Evolutionary conservation across 768 basidiomycete genomes (phyloP), one percentile per base, ranked within the genome.

Genomic region (Postia placenta): DNA sequence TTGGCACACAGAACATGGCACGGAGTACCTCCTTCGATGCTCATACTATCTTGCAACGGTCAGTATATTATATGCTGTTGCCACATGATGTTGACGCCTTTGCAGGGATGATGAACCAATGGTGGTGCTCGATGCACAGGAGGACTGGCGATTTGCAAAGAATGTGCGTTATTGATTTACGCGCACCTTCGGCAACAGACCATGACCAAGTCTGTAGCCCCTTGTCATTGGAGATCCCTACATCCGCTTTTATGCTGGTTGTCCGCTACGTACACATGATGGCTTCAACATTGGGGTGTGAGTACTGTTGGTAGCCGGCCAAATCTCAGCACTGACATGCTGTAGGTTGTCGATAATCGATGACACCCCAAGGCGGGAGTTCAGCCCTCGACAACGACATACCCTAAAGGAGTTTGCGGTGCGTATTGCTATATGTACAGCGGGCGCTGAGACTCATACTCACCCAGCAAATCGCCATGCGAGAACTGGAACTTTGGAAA

Each of bases 401-500:
- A 91, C 91, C 2, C 72, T 97, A 54, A 95, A 95, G 64, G 94
- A 96, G 65, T 96, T 96, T 60, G 93, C 94, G 49, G 70, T 74
- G 54, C 35, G 73, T 60, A 38, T 17, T 7, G 9, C 12, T 20
- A 5, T 23, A 7, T 15, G 1, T 14, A 7, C n/a, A n/a, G n/a
- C n/a, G n/a, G n/a, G n/a, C n/a, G n/a, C n/a, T n/a, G n/a, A n/a
- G n/a, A n/a, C n/a, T 6, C 42, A 42, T 19, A 42, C 23, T 23
- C 28, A 28, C n/a, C 42, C 45, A 74, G 74, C 91, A 89, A 2
- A 84, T 97, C 48, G 85, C 85, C 15, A 90, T 96, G 85, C 80
- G 94, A 28, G 94, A 97, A 65, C 82, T 97, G 83, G 94, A 96
- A 63, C 71, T 96, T 2, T 96, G 92, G 92, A 73, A 85, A 51